Evolutionary conservation across 2,329 filamentous ascomycete genomes (phyloP).

Genomic region (Xylariaceae sp.): DNA sequence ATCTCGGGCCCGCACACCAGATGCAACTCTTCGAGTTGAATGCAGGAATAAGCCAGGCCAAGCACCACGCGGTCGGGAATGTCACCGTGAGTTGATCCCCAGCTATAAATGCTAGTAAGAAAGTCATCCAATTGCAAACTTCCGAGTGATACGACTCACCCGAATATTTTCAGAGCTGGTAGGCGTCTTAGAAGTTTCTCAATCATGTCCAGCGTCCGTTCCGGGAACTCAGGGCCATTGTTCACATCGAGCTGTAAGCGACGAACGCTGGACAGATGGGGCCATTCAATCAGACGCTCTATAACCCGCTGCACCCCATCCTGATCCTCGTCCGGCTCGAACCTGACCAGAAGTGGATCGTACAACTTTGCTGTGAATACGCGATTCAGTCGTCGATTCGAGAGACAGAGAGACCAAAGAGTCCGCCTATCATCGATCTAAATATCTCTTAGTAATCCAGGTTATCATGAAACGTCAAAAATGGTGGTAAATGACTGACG

Average conservation of each 20-base stretch:
- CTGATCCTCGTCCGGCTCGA: constrained; percentile 2
- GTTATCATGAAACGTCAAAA: neutral
- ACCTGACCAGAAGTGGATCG: constrained; percentile 2
- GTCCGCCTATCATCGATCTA: constrained; percentile 8
- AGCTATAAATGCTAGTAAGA: constrained; percentile 1
- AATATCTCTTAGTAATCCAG: neutral
- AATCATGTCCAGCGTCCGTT: constrained; percentile 4
- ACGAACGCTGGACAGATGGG: constrained; percentile 7
- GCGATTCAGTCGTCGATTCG: constrained; percentile 10
- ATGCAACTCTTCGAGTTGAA: constrained; percentile 9
- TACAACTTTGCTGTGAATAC: constrained; percentile 11
- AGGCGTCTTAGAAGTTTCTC: neutral
- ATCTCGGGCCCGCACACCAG: constrained; percentile 4
- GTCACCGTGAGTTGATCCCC: constrained; percentile 7
- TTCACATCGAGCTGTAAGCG: constrained; percentile 5
- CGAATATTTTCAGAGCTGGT: constrained; percentile 10
- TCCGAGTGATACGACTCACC: neutral
- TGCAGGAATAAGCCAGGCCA: constrained; percentile 1
- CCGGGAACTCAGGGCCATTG: constrained; percentile 3
- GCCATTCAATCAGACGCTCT: constrained; percentile 5
- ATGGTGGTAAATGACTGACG: neutral
- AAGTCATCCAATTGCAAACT: neutral
- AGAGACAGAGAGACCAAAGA: constrained; percentile 11
- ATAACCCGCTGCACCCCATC: neutral
- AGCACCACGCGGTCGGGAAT: constrained; percentile 6